Conservation (phyloP, 208 protist genomes). For the Tritrichomonas foetus region DNA sequence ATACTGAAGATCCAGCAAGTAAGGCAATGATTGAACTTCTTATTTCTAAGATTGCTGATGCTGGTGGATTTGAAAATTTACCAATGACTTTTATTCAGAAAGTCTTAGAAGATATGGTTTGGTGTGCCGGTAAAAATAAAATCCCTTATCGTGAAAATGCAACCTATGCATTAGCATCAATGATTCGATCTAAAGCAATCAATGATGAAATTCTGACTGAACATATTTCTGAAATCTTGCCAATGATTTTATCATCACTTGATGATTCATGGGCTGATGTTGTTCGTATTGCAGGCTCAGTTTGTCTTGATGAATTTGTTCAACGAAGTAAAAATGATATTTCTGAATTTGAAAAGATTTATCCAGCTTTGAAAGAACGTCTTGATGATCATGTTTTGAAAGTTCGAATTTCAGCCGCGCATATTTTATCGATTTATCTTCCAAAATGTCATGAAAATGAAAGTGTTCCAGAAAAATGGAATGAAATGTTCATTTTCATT, state of each 20-base stretch:
- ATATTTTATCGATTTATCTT: neutral
- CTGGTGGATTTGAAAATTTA: neutral
- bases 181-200: neutral
- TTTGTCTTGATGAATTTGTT: neutral
- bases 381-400: neutral
- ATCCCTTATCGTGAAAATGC: neutral
- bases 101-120: neutral
- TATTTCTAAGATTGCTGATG: neutral
- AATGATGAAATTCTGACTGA: neutral
- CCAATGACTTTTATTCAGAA: neutral
- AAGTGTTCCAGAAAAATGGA: neutral
- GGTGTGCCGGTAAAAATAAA: neutral
- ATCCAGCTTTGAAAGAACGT: neutral
- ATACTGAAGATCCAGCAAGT: neutral
- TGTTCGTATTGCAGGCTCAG: neutral
- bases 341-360: neutral
- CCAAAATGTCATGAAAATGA: neutral
- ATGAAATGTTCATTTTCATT: constrained; percentile 24
- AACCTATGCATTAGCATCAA: neutral
- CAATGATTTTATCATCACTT: neutral
- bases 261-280: constrained; percentile 23
- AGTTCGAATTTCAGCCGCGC: neutral
- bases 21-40: neutral
- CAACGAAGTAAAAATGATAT: too few species aligned
- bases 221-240: neutral